Percentiles rank a stretch among this genome's conserved stretches.
Conservation (phyloP, 2,329 filamentous ascomycete species). For the Xenosphaeropsis pyriputrescens region DNA sequence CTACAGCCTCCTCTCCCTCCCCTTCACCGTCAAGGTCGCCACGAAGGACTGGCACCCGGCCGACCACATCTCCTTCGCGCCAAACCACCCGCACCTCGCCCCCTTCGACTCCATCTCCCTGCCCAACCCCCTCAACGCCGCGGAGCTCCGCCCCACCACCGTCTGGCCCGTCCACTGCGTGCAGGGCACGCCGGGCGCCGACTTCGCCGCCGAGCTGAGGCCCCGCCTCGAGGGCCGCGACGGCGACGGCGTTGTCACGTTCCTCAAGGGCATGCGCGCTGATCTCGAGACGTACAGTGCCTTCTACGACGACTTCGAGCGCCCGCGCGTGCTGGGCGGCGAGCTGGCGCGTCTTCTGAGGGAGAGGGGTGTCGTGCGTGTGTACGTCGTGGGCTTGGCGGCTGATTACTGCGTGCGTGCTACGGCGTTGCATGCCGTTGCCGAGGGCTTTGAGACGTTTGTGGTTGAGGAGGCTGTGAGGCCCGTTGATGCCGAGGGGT, state of each 20-base stretch:
- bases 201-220: constrained; percentile 42
- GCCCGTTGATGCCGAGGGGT: constrained; percentile 49
- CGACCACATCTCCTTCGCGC: constrained; percentile 78
- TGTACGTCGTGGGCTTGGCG: constrained; percentile 77
- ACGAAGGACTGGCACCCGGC: constrained; percentile 87
- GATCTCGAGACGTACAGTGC: constrained; percentile 88
- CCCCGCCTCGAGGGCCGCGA: constrained; percentile 48
- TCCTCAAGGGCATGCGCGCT: constrained; percentile 54
- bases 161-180: constrained; percentile 92
- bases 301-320: constrained; percentile 67
- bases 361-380: constrained; percentile 50
- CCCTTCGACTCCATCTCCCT: constrained; percentile 58
- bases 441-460: constrained; percentile 62
- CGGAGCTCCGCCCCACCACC: constrained; percentile 47
- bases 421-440: constrained; percentile 65
- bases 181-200: constrained; percentile 47
- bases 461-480: constrained; percentile 68
- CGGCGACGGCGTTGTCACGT: constrained; percentile 46
- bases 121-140: constrained; percentile 46
- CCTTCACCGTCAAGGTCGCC: constrained; percentile 62
- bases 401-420: constrained; percentile 79
- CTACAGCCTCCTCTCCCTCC: constrained; percentile 58
- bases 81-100: constrained; percentile 53
- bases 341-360: constrained; percentile 45
- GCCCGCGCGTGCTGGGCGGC: constrained; percentile 42